Evolutionary conservation across 257 asterid species (phyloP), one percentile per base, ranked within the genome.

Genomic region (Anisodus tanguticus): DNA sequence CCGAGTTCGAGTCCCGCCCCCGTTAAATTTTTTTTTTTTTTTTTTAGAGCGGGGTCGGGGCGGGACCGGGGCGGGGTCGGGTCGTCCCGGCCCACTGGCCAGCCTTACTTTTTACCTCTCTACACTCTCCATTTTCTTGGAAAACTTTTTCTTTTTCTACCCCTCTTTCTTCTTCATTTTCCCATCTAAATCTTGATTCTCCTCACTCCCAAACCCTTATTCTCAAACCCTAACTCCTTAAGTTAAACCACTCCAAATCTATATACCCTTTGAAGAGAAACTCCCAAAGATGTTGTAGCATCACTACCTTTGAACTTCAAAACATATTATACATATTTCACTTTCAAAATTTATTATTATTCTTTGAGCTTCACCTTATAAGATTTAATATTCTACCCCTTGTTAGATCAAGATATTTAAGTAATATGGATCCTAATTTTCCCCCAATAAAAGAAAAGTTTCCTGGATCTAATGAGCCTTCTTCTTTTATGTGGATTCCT

Each of bases 361-460:
- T 58, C 64, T 58, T 58, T 15, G 62, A 55, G n/a, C 60, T 55
- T 31, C n/a, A 47, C 41, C 60, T 16, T 22, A 82, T 12, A 15
- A 11, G n/a, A 6, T 8, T 68, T 83, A 53, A 7, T 16, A 77
- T n/a, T 59, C 51, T 9, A 11, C 47, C 16, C 55, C 9, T 85
- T 68, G 70, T 53, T 62, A 31, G 4, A 59, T 41, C 31, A 51
- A 63, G 41, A 74, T 11, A 47, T 39, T 17, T 22, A 59, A 79
- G 63, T 13, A 8, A 69, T 37, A 88, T 90, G 91, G 68, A 90
- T 89, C 87, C 87, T 17, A 74, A 47, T 19, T 80, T 82, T 16
- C 83, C 69, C 59, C 54, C 76, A 35, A 86, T 78, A 71, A 85
- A 90, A 88, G 90, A 86, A 81, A 90, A 87, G 43, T 47, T 67